A percentile compares a stretch with the other conserved stretches of the same genome.
Evolutionary conservation across 2,329 filamentous ascomycete genomes (phyloP).

Genomic region (Penicillium sp.): DNA sequence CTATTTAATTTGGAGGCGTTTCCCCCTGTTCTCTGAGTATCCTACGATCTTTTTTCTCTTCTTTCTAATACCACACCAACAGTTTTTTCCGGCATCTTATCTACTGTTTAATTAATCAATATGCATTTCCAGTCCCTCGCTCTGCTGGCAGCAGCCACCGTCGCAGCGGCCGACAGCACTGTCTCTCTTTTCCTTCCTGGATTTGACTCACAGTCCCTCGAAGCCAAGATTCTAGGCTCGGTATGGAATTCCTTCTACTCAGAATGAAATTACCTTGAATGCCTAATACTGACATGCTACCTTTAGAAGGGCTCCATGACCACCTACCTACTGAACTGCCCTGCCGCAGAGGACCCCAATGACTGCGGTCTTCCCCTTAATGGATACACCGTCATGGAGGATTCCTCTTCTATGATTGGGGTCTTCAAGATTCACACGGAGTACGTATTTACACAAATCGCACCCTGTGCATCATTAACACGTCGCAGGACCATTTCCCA

Average conservation of each 20-base stretch:
- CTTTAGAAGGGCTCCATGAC: constrained; percentile 15
- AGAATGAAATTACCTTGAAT: not conserved
- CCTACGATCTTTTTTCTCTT: not conserved
- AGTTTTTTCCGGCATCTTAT: not conserved
- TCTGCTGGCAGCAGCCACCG: constrained; percentile 5
- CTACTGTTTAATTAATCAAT: not conserved
- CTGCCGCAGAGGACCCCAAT: not conserved
- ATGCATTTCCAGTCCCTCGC: constrained; percentile 9
- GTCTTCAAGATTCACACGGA: constrained; percentile 4
- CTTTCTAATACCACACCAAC: not conserved
- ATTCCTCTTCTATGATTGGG: constrained; percentile 5
- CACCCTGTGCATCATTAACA: not conserved
- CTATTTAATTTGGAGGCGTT: not conserved
- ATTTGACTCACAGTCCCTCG: constrained; percentile 6
- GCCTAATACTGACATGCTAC: not conserved
- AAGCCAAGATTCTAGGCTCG: constrained; percentile 7
- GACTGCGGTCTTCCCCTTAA: constrained; percentile 10
- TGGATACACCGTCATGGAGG: constrained; percentile 11
- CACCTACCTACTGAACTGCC: constrained; percentile 19
- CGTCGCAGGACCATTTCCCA: constrained; percentile 1
- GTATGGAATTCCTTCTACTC: not conserved
- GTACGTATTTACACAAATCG: constrained; percentile 5
- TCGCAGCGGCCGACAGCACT: constrained; percentile 7
- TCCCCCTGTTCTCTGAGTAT: not conserved
- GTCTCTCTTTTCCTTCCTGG: constrained; percentile 12